Evolutionary conservation across 2,329 filamentous ascomycete genomes (phyloP).

Genomic region (Exophiala bonariae): DNA sequence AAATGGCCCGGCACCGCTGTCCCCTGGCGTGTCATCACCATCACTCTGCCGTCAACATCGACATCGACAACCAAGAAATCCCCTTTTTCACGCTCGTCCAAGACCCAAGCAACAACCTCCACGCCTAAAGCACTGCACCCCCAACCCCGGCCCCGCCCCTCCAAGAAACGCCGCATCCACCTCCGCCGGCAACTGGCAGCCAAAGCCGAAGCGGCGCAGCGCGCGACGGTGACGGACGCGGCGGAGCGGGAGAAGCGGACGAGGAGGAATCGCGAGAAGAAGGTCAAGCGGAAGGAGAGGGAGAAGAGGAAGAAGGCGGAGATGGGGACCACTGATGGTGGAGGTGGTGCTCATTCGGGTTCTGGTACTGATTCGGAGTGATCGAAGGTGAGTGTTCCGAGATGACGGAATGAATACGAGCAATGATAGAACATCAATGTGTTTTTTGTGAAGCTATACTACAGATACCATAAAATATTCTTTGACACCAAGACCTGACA

Average conservation of each 20-base stretch:
- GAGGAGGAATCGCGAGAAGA: conserved; percentile 26
- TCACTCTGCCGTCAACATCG: background rate
- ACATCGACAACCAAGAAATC: no score
- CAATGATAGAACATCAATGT: no score
- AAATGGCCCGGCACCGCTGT: conserved; percentile 25
- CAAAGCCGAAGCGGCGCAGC: conserved; percentile 7
- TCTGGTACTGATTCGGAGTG: no score
- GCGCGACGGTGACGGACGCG: conserved; percentile 20
- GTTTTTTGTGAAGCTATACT: no score
- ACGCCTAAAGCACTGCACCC: background rate
- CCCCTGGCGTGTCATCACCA: conserved; percentile 22
- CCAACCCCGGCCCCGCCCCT: conserved; percentile 12
- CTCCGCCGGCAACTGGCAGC: conserved; percentile 17
- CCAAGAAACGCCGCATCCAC: conserved; percentile 26
- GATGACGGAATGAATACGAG: no score
- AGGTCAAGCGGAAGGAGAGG: conserved; percentile 25
- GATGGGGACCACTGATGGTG: no score
- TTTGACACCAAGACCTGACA: no score
- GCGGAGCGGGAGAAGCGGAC: conserved; percentile 25
- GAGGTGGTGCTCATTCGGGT: no score
- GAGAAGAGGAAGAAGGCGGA: conserved; percentile 19
- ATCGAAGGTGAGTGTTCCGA: no score
- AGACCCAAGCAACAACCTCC: background rate
- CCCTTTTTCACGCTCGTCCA: background rate
- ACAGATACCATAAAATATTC: no score